Evolutionary conservation across 2,329 filamentous ascomycete genomes (phyloP).

Genomic region (Aspergillus sojae): DNA sequence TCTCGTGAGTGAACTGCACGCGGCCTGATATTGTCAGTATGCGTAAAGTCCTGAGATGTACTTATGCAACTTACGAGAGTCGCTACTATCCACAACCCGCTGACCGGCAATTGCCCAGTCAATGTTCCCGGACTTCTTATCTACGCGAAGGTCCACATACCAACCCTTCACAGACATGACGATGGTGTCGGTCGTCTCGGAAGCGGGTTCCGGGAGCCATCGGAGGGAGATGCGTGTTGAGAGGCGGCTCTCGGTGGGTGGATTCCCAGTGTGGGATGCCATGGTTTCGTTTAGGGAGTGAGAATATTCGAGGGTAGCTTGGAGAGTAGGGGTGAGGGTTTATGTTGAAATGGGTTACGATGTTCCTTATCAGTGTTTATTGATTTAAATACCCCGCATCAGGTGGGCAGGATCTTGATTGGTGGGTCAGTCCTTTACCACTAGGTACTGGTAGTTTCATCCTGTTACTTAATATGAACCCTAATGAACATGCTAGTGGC

Average conservation of each 20-base stretch:
- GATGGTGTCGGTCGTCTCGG: conserved; percentile 48
- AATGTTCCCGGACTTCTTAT: conserved; percentile 36
- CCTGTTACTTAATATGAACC: too few relatives aligned
- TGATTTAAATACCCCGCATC: neutral
- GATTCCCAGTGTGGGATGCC: neutral
- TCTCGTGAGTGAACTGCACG: conserved; percentile 42
- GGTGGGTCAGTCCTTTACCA: neutral
- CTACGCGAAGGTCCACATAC: conserved; percentile 48
- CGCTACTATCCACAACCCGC: conserved; percentile 37
- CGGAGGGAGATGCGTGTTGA: conserved; percentile 48
- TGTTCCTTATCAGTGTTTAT: neutral
- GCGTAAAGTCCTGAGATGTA: neutral
- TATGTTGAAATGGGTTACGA: neutral
- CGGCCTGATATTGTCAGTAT: conserved; percentile 23
- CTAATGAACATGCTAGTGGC: too few relatives aligned
- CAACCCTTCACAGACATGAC: conserved; percentile 47
- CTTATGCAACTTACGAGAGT: conserved; percentile 34
- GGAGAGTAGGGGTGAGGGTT: neutral
- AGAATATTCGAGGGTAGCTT: neutral
- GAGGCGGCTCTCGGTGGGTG: conserved; percentile 19
- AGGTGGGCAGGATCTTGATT: neutral
- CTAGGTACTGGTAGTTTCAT: too few relatives aligned
- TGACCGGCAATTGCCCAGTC: conserved; percentile 51
- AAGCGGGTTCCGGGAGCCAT: conserved; percentile 45
- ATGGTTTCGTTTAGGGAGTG: neutral